phyloP scores from a whole-genome alignment of 2,329 filamentous ascomycete genomes.

The Niveomyces coronatus region DNA sequence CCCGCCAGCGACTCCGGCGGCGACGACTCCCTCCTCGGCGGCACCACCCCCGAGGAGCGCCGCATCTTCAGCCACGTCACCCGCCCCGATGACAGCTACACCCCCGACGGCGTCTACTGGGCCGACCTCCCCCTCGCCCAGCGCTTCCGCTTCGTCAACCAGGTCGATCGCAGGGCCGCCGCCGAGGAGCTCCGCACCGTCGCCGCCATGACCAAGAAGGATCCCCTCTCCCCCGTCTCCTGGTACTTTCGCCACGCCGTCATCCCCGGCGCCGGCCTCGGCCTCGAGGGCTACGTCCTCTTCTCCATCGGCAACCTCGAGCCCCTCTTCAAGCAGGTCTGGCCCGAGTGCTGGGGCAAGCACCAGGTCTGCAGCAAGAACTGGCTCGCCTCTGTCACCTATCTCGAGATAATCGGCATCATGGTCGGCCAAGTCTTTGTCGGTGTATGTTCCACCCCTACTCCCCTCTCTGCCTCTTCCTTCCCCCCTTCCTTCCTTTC shows the following conservation, averaged over 20 bases:
- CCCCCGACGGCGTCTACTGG: slow-evolving; percentile 78
- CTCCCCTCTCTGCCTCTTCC: not conserved
- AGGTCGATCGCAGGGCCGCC: slow-evolving; percentile 62
- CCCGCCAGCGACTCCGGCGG: slow-evolving; percentile 38
- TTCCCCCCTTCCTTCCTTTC: not conserved
- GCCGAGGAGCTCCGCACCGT: slow-evolving; percentile 55
- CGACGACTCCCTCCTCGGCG: slow-evolving; percentile 31
- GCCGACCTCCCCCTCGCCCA: slow-evolving; percentile 67
- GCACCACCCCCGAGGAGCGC: slow-evolving; percentile 39
- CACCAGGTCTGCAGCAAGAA: slow-evolving; percentile 59
- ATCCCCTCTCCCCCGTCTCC: slow-evolving; percentile 71
- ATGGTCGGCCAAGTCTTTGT: slow-evolving; percentile 88
- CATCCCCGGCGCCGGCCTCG: slow-evolving; percentile 82
- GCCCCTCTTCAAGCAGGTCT: slow-evolving; percentile 67
- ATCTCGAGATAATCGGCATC: slow-evolving; percentile 89
- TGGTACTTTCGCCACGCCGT: slow-evolving; percentile 90
- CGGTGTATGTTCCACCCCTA: slow-evolving; percentile 44
- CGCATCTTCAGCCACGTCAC: slow-evolving; percentile 68
- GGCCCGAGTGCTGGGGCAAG: slow-evolving; percentile 67
- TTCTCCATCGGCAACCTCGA: slow-evolving; percentile 94
- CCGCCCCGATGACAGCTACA: slow-evolving; percentile 82
- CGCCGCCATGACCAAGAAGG: slow-evolving; percentile 72
- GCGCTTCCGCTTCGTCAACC: slow-evolving; percentile 64
- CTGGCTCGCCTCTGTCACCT: slow-evolving; percentile 78
- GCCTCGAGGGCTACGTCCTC: slow-evolving; percentile 89